Evolutionary conservation across 2,329 filamentous ascomycete species (phyloP), one percentile per base, ranked within the genome.

Genomic region (Colletotrichum kahawae): DNA sequence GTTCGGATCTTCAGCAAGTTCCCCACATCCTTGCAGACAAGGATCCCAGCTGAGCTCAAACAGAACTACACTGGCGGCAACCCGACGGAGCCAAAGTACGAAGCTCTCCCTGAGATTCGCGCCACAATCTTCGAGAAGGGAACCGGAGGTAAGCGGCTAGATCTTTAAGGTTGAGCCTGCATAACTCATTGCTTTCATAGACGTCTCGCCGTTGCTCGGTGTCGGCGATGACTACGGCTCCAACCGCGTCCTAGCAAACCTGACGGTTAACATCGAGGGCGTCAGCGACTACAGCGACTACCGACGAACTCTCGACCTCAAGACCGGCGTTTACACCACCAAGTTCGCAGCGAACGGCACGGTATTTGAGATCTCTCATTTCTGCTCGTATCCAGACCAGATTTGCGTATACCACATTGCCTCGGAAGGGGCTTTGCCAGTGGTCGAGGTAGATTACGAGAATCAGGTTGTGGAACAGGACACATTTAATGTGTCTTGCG

Each of bases 21-120:
- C 1, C 1, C 21, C 2, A 5, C 13, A 21, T n/a, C 21, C 29
- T 1, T 5, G 16, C 7, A 18, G 33, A 1, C 7, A 14, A 18
- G 21, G 1, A 65, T 18, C 4, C 1, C 0, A 27, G 31, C n/a
- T 66, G 2, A 66, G 33, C 12, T 3, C 10, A 27, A 27, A 63
- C 64, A 85, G 81, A 83, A 81, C 70, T 89, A 90, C 77, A 84
- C 80, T 0, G 88, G 88, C 18, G 88, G 87, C 1, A 89, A 90
- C 57, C 87, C 87, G 18, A 75, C 75, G 2, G 77, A 78, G 4
- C 78, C 83, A 0, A 81, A 82, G 5, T 82, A 82, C 2, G 76
- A 81, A 7, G 81, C 82, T 34, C 75, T 90, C 1, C 81, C 83
- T 2, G 84, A 82, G 0, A 88, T 89, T 6, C 81, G 87, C n/a